Evolutionary conservation across 352 stramenopile species (phyloP), one percentile per base, ranked within the genome.

Genomic region (Pythium chondricola): DNA sequence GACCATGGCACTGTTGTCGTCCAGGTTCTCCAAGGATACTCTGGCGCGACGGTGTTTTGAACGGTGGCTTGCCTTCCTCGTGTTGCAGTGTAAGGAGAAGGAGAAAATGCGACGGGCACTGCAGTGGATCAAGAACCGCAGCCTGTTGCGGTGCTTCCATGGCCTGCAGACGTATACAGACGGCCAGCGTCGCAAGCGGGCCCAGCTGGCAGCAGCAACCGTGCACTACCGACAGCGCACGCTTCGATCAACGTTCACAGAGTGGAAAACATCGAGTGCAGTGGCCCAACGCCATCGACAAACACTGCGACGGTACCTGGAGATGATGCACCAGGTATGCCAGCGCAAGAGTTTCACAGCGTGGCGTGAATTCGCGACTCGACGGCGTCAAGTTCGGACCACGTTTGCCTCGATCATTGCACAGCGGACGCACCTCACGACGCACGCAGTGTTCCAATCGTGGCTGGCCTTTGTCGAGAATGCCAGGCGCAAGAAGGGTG

Each of bases 321-420:
- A 69, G 10, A 16, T 72, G 32, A 54, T 78, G 35, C 65, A 79
- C 25, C 30, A 78, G 20, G 52, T 63, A 3, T 17, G 52, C 0
- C 72, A 85, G 53, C 56, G 33, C 8, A 65, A 58, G 30, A 71
- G 61, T 36, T 72, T 87, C 29, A 3, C 38, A 4, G 44, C 49
- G 1, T 87, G 71, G 75, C 37, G 32, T 0, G 50, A 39, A 0
- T 80, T 73, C 38, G 38, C 51, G 0, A n/a, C 6, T 20, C 52
- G 54, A 10, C 63, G 61, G 0, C 43, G 60, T 2, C 17, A 55
- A 2, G 27, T 71, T 6, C 55, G 53, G 13, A 20, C 26, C 1
- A 80, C 63, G 25, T 52, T 58, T 3, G 56, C 61, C 0, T 39
- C 47, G 10, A 48, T 65, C 0, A 24, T 86, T 7, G 57, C 62